These are phyloP conservation scores for Bullera alba DNA, from an alignment of 768 basidiomycete genomes.

Conservation along the genomic window DNA sequence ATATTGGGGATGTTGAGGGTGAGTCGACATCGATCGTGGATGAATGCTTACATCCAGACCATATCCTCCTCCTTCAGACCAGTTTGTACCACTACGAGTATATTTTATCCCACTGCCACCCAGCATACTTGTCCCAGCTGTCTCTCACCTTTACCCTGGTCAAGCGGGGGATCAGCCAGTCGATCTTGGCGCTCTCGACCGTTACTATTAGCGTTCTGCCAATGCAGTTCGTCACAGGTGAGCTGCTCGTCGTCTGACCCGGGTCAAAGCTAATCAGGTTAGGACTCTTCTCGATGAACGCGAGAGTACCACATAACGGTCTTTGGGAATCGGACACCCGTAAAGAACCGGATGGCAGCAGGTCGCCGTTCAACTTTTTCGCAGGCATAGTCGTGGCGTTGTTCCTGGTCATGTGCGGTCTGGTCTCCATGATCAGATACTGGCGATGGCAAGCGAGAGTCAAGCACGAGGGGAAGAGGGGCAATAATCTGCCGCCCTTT, in stretches of 20 bases:
- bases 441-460: constrained; percentile 61
- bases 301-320: constrained; percentile 58
- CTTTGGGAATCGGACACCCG: constrained; percentile 13
- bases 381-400: constrained; percentile 53
- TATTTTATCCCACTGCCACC: constrained; percentile 78
- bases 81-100: constrained; percentile 79
- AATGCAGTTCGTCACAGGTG: constrained; percentile 52
- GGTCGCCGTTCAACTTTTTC: constrained; percentile 54
- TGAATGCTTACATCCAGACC: constrained; percentile 54
- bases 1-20: constrained; percentile 91
- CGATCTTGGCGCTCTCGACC: constrained; percentile 60
- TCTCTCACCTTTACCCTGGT: constrained; percentile 57
- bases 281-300: constrained; percentile 68
- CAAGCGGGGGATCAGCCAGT: constrained; percentile 60
- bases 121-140: constrained; percentile 73
- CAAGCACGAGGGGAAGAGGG: constrained; percentile 33
- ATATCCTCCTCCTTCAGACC: constrained; percentile 79
- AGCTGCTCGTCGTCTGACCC: constrained; percentile 12
- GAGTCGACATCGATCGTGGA: constrained; percentile 13
- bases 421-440: constrained; percentile 52
- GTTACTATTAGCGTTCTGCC: constrained; percentile 63
- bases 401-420: constrained; percentile 50
- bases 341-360: constrained; percentile 32
- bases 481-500: constrained; percentile 14
- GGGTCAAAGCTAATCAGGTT: neutral